Conservation (phyloP, 2,329 filamentous ascomycete species). For the Furcasterigmium furcatum region DNA sequence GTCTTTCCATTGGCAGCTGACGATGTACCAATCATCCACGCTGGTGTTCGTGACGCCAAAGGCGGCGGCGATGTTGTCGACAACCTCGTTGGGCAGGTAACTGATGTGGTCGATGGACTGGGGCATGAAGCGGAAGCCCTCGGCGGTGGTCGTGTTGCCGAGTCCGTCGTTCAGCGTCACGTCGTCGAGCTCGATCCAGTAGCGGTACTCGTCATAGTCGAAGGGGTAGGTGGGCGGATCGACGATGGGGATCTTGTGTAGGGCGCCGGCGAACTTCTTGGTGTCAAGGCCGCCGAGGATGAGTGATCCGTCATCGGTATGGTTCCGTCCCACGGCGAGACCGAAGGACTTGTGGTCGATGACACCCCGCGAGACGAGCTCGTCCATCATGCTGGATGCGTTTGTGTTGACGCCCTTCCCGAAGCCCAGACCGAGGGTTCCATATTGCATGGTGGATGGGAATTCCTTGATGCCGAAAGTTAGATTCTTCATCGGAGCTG, state of each 20-base stretch:
- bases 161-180: background rate
- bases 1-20: background rate
- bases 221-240: background rate
- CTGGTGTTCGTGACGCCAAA: background rate
- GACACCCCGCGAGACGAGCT: slow-evolving; percentile 54
- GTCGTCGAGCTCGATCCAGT: background rate
- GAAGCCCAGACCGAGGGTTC: background rate
- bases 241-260: slow-evolving; percentile 10
- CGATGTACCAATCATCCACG: background rate
- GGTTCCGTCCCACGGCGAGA: slow-evolving; percentile 47
- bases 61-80: background rate
- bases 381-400: background rate
- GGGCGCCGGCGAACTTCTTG: slow-evolving; percentile 13
- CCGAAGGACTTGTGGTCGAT: slow-evolving; percentile 66
- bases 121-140: background rate
- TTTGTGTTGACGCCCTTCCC: background rate
- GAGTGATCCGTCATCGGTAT: slow-evolving; percentile 1
- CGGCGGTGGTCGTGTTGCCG: background rate
- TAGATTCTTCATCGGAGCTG: background rate
- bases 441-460: background rate
- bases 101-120: background rate
- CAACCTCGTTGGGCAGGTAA: background rate
- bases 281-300: slow-evolving; percentile 10
- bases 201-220: background rate
- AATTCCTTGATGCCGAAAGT: slow-evolving; percentile 25